Conservation (phyloP, 441 rosid genomes). For the Hura crepitans region DNA sequence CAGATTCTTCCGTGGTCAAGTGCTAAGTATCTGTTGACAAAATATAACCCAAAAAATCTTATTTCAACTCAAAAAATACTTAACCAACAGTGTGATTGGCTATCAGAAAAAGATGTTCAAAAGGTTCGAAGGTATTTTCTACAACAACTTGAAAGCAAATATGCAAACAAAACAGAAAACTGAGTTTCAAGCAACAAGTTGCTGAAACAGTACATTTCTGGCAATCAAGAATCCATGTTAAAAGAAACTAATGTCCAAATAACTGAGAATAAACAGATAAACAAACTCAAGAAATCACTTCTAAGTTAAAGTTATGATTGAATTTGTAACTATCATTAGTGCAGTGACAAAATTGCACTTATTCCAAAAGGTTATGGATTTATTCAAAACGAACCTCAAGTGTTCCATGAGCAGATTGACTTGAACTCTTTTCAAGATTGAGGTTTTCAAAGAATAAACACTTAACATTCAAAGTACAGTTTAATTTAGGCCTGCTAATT, state of each 20-base stretch:
- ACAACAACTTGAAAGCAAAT: neutral
- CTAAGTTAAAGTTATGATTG: neutral
- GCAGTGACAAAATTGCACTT: neutral
- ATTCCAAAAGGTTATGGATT: neutral
- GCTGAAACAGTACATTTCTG: neutral
- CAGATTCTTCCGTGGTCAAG: conserved; percentile 84
- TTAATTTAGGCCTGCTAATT: neutral
- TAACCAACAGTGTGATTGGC: conserved; percentile 1
- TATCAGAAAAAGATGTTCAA: neutral
- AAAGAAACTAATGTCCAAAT: neutral
- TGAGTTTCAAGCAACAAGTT: neutral
- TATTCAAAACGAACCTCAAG: neutral
- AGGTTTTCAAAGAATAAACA: neutral
- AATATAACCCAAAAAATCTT: conserved; percentile 7
- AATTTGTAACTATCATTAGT: neutral
- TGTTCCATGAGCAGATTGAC: neutral
- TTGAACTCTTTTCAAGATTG: neutral
- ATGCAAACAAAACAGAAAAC: neutral
- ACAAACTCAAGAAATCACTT: neutral
- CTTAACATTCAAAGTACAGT: neutral
- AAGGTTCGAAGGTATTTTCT: neutral
- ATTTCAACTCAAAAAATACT: conserved; percentile 16
- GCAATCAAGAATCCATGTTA: neutral
- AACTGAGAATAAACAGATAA: neutral
- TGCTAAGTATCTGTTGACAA: conserved; percentile 57